Percentiles rank a stretch among this genome's conserved stretches.
These are phyloP conservation scores for Trichoderma sp. DNA, from an alignment of 2,329 filamentous ascomycete genomes.

Conservation along the genomic window DNA sequence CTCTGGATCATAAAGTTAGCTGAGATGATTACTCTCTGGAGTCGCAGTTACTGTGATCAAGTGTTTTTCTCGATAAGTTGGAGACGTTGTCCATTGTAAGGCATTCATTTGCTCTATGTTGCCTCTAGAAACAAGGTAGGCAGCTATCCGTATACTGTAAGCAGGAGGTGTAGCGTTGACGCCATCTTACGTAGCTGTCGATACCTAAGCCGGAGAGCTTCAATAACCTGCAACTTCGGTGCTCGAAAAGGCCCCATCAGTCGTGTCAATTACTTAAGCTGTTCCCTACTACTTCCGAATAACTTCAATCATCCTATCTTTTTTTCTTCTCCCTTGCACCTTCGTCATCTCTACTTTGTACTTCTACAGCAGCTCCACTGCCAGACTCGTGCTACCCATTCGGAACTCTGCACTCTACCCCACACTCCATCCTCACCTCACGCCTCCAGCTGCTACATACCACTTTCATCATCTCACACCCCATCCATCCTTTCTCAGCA, in stretches of 20 bases:
- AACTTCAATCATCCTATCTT: not conserved
- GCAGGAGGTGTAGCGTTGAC: slow-evolving; percentile 8
- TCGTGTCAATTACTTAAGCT: not conserved
- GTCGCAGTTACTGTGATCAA: no score
- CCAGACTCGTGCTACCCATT: not conserved
- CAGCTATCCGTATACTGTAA: not conserved
- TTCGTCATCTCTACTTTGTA: not conserved
- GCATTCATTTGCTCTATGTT: not conserved
- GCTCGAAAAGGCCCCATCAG: not conserved
- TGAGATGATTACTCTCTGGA: not conserved
- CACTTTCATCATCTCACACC: slow-evolving; percentile 8
- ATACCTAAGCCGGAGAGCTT: slow-evolving; percentile 1
- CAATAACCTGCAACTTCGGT: not conserved
- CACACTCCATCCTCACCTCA: slow-evolving; percentile 10
- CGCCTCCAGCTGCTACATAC: not conserved
- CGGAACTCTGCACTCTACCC: slow-evolving; percentile 4
- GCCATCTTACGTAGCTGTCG: slow-evolving; percentile 25
- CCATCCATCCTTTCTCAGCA: not conserved
- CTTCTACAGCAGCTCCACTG: not conserved
- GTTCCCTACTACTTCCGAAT: no score
- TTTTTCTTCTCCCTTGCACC: not conserved
- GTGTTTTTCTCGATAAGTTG: no score
- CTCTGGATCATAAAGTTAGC: not conserved
- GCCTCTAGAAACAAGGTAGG: no score
- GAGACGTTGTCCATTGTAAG: no score